These are phyloP conservation scores for Pythium coloratum DNA, from an alignment of 352 stramenopile genomes.

Conservation along the genomic window DNA sequence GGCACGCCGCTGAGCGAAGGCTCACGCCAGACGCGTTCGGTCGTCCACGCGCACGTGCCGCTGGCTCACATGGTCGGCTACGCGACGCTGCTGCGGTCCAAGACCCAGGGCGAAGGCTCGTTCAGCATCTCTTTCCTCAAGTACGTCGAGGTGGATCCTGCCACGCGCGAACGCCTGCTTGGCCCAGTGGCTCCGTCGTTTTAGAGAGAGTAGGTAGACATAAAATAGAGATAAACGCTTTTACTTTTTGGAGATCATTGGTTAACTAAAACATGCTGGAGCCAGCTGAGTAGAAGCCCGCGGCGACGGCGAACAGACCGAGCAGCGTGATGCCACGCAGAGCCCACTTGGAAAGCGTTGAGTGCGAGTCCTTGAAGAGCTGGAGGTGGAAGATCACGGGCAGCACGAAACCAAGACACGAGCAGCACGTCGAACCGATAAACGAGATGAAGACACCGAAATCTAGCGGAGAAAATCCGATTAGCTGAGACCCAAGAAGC, in stretches of 20 bases:
- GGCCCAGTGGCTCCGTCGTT: not conserved
- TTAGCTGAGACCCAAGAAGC: not conserved
- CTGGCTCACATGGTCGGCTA: constrained; percentile 81
- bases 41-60: constrained; percentile 67
- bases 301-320: constrained; percentile 23
- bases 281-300: constrained; percentile 27
- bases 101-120: constrained; percentile 76
- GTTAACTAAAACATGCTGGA: constrained; percentile 25
- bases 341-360: constrained; percentile 5
- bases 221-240: not conserved
- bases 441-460: constrained; percentile 82
- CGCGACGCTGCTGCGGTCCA: constrained; percentile 73
- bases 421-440: constrained; percentile 77
- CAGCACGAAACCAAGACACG: constrained; percentile 72
- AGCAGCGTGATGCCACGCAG: constrained; percentile 22
- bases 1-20: constrained; percentile 29
- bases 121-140: constrained; percentile 77
- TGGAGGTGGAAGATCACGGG: constrained; percentile 67
- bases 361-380: constrained; percentile 32
- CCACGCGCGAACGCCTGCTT: constrained; percentile 48
- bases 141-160: constrained; percentile 60
- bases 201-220: not conserved
- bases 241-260: not conserved
- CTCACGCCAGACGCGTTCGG: constrained; percentile 40
- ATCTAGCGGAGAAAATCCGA: constrained; percentile 27